Evolutionary conservation across 2,329 filamentous ascomycete species (phyloP).

Genomic region (Fusarium compactum): DNA sequence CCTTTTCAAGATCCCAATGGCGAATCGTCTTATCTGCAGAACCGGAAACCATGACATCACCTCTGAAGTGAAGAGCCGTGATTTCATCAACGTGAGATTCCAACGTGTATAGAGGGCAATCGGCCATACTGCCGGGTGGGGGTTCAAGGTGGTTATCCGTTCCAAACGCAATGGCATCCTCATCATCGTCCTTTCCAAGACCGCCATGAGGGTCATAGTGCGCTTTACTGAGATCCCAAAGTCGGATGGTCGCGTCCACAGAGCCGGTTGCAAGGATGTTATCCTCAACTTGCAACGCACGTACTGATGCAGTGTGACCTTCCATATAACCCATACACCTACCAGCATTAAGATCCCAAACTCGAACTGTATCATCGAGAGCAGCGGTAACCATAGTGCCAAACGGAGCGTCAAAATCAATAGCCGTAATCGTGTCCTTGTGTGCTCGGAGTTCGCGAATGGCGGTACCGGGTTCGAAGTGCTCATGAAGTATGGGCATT

Average conservation of each 20-base stretch:
- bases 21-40: constrained; percentile 97
- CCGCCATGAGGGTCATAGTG: constrained; percentile 81
- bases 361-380: constrained; percentile 91
- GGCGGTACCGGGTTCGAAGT: constrained; percentile 88
- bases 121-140: constrained; percentile 83
- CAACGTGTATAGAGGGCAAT: constrained; percentile 89
- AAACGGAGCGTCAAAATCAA: constrained; percentile 98
- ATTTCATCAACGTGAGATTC: constrained; percentile 94
- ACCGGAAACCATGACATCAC: constrained; percentile 91
- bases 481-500: constrained; percentile 95
- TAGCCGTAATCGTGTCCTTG: constrained; percentile 84
- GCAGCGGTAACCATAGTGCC: constrained; percentile 94
- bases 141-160: constrained; percentile 78
- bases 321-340: constrained; percentile 92
- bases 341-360: constrained; percentile 96
- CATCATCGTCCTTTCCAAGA: constrained; percentile 71
- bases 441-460: constrained; percentile 93
- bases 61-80: constrained; percentile 90
- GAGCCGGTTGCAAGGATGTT: constrained; percentile 95
- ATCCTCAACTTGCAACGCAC: constrained; percentile 92
- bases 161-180: constrained; percentile 78
- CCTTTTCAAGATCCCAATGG: constrained; percentile 97
- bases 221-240: constrained; percentile 94
- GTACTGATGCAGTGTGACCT: constrained; percentile 93
- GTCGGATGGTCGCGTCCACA: constrained; percentile 90